Conservation (phyloP, 2,329 filamentous ascomycete genomes). For the Phyllosticta capitalensis region DNA sequence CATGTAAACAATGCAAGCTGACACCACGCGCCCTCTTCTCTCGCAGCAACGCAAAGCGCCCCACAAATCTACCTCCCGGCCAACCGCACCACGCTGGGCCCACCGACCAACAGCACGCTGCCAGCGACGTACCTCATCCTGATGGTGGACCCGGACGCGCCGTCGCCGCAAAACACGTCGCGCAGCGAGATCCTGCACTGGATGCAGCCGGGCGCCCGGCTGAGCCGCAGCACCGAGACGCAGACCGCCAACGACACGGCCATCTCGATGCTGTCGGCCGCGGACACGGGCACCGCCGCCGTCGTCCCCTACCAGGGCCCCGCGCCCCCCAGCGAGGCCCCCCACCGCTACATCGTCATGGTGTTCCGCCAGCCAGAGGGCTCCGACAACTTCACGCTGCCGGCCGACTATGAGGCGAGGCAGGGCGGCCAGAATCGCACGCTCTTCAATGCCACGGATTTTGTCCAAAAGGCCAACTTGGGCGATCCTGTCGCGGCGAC, state of each 20-base stretch:
- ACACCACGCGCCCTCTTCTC: background rate
- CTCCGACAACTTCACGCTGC: background rate
- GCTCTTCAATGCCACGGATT: background rate
- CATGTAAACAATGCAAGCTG: background rate
- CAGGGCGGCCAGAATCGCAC: background rate
- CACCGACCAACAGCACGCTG: background rate
- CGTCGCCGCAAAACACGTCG: constrained; percentile 7
- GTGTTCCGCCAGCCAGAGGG: constrained; percentile 6
- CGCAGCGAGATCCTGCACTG: constrained; percentile 10
- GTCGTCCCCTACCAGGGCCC: constrained; percentile 7
- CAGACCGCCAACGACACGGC: background rate
- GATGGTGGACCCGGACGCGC: constrained; percentile 12
- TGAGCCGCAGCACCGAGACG: constrained; percentile 1
- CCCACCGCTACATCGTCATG: constrained; percentile 12
- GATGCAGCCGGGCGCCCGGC: constrained; percentile 4
- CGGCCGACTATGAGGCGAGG: background rate
- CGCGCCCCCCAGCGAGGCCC: constrained; percentile 1
- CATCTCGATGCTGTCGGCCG: constrained; percentile 1
- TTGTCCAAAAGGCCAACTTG: background rate
- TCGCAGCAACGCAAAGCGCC: background rate
- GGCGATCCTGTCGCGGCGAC: constrained; percentile 4
- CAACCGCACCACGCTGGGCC: background rate
- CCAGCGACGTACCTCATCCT: constrained; percentile 7
- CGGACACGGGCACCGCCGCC: background rate
- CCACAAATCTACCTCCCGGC: constrained; percentile 5